A percentile compares a stretch with the other conserved stretches of the same genome.
phyloP scores from a whole-genome alignment of 805 yeast genomes.

The Allodekkera sacchari region DNA sequence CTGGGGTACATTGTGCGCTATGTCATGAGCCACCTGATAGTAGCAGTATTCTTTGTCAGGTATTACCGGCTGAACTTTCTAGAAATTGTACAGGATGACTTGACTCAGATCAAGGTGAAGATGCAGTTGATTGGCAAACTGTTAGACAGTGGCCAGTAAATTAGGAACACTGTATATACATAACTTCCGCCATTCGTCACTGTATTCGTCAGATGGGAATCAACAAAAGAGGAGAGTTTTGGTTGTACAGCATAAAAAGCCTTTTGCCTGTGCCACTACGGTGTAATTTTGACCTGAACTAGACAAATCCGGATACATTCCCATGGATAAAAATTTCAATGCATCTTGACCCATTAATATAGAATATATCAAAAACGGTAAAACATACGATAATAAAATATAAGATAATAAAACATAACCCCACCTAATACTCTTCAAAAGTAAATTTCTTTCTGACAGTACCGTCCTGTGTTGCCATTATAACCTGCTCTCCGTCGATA shows the following conservation, averaged over 20 bases:
- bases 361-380: neutral
- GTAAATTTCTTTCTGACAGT: constrained; percentile 21
- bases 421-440: constrained; percentile 16
- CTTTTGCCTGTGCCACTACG: no score
- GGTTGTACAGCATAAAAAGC: no score
- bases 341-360: constrained; percentile 1
- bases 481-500: constrained; percentile 45
- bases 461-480: constrained; percentile 36
- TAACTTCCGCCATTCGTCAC: no score
- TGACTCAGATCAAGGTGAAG: constrained; percentile 16
- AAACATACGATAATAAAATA: constrained; percentile 1
- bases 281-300: no score
- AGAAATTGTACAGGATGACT: constrained; percentile 17
- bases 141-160: constrained; percentile 3
- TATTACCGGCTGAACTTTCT: constrained; percentile 12
- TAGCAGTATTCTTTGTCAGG: constrained; percentile 14
- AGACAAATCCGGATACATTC: no score
- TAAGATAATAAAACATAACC: no score
- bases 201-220: no score
- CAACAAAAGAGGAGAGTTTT: no score
- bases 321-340: constrained; percentile 5
- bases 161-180: no score
- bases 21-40: constrained; percentile 14
- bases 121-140: constrained; percentile 15
- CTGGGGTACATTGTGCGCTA: constrained; percentile 16